Evolutionary conservation across 2,329 filamentous ascomycete genomes (phyloP).

Genomic region (Thelonectria discophora): DNA sequence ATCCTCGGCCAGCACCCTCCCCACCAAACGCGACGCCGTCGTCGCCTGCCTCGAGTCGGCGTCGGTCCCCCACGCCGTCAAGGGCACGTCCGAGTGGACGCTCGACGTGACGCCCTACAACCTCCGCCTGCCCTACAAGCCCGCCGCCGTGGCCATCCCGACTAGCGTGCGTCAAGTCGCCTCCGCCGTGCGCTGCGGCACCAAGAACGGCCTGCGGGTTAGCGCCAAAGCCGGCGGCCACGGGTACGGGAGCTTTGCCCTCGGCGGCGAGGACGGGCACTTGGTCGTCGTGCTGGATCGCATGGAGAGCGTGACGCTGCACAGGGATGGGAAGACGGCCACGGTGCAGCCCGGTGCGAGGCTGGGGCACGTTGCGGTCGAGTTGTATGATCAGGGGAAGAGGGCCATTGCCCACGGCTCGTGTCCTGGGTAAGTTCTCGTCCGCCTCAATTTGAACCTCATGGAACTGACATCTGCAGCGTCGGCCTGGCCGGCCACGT

Average conservation of each 20-base stretch:
- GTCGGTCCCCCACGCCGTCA: conserved; percentile 31
- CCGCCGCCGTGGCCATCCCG: conserved; percentile 45
- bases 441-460: accelerated
- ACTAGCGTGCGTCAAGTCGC: conserved; percentile 51
- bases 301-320: conserved; percentile 47
- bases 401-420: conserved; percentile 61
- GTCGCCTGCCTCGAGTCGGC: conserved; percentile 40
- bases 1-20: conserved; percentile 3
- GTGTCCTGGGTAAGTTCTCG: conserved; percentile 56
- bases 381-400: conserved; percentile 50
- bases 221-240: conserved; percentile 63
- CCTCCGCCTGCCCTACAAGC: conserved; percentile 44
- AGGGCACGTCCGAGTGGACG: conserved; percentile 43
- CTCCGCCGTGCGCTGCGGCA: conserved; percentile 56
- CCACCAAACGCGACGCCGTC: conserved; percentile 23
- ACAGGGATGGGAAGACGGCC: conserved; percentile 28
- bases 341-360: conserved; percentile 55
- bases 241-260: conserved; percentile 61
- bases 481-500: conserved; percentile 44
- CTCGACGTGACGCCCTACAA: conserved; percentile 47
- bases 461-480: conserved; percentile 26
- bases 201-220: conserved; percentile 53
- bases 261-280: conserved; percentile 52
- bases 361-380: conserved; percentile 56
- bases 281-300: conserved; percentile 53